These are phyloP conservation scores for Stemphylium vesicarium DNA, from an alignment of 2,329 filamentous ascomycete genomes.

Conservation along the genomic window DNA sequence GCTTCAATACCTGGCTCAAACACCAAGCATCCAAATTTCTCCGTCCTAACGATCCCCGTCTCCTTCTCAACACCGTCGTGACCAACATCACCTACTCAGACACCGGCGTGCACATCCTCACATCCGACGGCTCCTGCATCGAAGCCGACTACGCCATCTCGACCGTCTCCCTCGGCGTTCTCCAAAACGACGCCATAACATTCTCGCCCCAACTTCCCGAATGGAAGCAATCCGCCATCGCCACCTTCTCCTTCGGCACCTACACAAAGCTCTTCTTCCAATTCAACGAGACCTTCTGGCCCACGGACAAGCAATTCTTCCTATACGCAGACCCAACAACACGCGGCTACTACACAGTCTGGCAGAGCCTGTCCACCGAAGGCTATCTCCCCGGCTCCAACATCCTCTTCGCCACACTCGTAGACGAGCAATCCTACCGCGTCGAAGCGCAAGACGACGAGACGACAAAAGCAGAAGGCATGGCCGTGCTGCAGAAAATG, in stretches of 20 bases:
- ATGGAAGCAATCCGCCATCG: conserved; percentile 70
- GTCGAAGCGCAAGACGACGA: conserved; percentile 66
- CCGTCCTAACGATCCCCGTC: conserved; percentile 59
- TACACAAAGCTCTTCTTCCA: conserved; percentile 78
- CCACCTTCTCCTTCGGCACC: conserved; percentile 71
- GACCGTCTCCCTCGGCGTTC: conserved; percentile 72
- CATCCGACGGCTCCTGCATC: conserved; percentile 62
- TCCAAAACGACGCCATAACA: conserved; percentile 65
- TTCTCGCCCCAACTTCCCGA: conserved; percentile 66
- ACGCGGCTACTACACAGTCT: conserved; percentile 65
- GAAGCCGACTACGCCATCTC: conserved; percentile 67
- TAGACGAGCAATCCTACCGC: conserved; percentile 62
- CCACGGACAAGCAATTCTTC: conserved; percentile 59
- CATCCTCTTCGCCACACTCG: conserved; percentile 70
- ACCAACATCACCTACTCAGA: conserved; percentile 61
- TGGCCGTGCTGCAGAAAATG: conserved; percentile 66
- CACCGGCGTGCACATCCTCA: conserved; percentile 60
- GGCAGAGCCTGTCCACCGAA: conserved; percentile 65
- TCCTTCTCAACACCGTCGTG: conserved; percentile 65
- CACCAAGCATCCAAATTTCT: conserved; percentile 66
- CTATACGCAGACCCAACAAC: conserved; percentile 59
- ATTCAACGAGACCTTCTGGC: conserved; percentile 72
- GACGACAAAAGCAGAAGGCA: conserved; percentile 62
- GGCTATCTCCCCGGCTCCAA: conserved; percentile 67
- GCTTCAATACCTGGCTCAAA: conserved; percentile 65